These are phyloP conservation scores for Ballota nigra DNA, from an alignment of 257 asterid species.

Conservation along the genomic window DNA sequence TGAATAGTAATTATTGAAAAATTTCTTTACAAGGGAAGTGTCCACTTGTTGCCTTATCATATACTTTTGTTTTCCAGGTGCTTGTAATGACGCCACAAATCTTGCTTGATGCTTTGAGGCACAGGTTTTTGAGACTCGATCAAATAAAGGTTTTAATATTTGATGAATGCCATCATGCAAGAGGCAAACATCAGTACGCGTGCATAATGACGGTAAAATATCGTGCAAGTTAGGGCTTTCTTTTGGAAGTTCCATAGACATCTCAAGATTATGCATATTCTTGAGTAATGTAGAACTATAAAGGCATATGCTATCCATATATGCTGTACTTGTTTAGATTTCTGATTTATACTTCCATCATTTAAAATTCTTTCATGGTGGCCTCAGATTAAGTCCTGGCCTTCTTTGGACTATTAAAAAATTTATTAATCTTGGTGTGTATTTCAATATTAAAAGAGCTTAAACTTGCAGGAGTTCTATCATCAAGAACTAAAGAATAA, in stretches of 20 bases:
- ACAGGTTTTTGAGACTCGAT: conserved; percentile 44
- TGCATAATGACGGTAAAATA: conserved; percentile 71
- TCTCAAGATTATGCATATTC: no score
- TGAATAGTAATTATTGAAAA: background rate
- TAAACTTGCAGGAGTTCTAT: conserved; percentile 62
- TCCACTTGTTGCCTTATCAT: background rate
- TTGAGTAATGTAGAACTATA: background rate
- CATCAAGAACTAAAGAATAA: conserved; percentile 36
- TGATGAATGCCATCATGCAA: conserved; percentile 88
- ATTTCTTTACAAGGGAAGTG: background rate
- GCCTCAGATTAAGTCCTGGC: background rate
- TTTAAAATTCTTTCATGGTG: background rate
- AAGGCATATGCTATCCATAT: background rate
- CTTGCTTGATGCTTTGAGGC: conserved; percentile 76
- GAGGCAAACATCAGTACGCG: conserved; percentile 62
- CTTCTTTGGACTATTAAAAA: background rate
- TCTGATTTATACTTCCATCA: background rate
- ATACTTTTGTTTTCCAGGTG: conserved; percentile 52
- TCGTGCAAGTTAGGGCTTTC: background rate
- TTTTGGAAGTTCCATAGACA: no score
- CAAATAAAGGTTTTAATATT: conserved; percentile 69
- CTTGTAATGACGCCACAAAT: conserved; percentile 89
- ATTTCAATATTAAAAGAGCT: background rate
- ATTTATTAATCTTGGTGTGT: background rate
- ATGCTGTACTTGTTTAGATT: background rate